Conservation (phyloP, 352 stramenopile species). For the Phytophthora ramorum region DNA sequence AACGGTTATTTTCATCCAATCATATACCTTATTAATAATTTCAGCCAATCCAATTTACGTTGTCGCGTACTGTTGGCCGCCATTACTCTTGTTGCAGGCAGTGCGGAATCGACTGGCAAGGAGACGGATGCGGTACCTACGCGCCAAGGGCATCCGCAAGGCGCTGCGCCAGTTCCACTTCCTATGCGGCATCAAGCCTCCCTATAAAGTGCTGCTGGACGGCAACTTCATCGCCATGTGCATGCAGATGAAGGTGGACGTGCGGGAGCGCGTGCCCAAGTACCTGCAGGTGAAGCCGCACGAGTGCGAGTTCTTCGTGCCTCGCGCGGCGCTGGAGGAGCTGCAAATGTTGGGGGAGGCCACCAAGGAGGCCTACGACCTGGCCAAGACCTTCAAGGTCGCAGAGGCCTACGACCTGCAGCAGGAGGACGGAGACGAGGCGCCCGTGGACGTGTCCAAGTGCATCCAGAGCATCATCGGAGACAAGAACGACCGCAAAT, state of each 20-base stretch:
- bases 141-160: constrained; percentile 89
- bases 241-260: constrained; percentile 88
- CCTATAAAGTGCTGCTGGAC: constrained; percentile 87
- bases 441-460: constrained; percentile 57
- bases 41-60: constrained; percentile 6
- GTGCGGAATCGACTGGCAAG: constrained; percentile 39
- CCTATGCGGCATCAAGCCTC: constrained; percentile 85
- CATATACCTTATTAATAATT: not conserved
- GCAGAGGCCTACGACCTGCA: constrained; percentile 50
- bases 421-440: constrained; percentile 21
- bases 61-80: constrained; percentile 3
- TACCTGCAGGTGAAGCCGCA: constrained; percentile 84
- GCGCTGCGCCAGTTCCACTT: constrained; percentile 90
- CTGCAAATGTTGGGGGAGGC: constrained; percentile 72
- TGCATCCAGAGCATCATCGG: constrained; percentile 63
- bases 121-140: constrained; percentile 76
- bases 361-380: constrained; percentile 64
- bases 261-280: constrained; percentile 79
- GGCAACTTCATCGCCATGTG: constrained; percentile 91
- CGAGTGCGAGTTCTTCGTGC: constrained; percentile 79
- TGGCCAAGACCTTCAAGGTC: constrained; percentile 76
- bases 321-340: constrained; percentile 71
- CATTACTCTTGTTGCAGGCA: not conserved
- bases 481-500: constrained; percentile 84
- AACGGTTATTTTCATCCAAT: constrained; percentile 30